A percentile compares a stretch with the other conserved stretches of the same genome.
Conservation (phyloP, 768 basidiomycete genomes). For the Pleurotus djamor region DNA sequence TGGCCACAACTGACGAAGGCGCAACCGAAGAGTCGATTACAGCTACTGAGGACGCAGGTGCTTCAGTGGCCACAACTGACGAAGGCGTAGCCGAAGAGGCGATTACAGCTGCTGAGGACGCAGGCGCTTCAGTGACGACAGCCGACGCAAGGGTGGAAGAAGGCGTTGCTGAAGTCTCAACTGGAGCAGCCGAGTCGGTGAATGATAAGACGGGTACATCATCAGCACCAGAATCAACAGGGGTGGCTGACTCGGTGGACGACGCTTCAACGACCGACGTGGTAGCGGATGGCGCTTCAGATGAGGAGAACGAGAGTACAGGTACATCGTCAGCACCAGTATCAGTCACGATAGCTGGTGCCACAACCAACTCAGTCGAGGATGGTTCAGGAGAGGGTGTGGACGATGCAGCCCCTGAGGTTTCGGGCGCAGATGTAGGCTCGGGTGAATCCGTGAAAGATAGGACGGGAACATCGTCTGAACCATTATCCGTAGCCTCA, state of each 20-base stretch:
- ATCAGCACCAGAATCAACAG: not conserved
- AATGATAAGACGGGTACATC: not conserved
- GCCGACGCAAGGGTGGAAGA: not conserved
- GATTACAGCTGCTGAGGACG: too few relatives aligned
- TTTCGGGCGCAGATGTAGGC: not conserved
- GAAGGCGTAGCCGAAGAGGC: too few relatives aligned
- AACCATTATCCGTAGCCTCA: not conserved
- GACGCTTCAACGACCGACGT: not conserved
- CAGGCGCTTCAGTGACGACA: too few relatives aligned
- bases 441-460: not conserved
- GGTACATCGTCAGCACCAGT: conserved; percentile 1
- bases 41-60: not conserved
- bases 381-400: not conserved
- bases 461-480: conserved; percentile 1
- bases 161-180: not conserved
- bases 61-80: not conserved
- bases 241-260: not conserved
- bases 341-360: not conserved
- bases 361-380: not conserved
- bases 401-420: not conserved
- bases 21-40: not conserved
- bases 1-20: not conserved
- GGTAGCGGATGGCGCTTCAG: not conserved
- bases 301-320: not conserved
- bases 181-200: not conserved